phyloP scores from a whole-genome alignment of 2,329 filamentous ascomycete species.

The Cladosporium austrohemisphaericum region DNA sequence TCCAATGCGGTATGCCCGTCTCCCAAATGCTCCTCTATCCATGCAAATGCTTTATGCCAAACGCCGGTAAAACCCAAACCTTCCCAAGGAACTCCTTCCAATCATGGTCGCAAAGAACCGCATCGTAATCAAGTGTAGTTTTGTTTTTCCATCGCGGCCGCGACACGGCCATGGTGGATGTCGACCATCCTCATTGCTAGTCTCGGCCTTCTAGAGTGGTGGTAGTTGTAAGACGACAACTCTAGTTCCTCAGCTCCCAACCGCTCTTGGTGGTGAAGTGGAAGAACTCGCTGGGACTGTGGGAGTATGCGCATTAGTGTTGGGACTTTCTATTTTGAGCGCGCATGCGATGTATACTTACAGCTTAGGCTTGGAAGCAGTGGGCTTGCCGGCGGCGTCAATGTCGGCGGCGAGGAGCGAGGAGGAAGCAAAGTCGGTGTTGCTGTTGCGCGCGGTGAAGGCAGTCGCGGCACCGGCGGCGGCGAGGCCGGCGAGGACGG shows the following conservation, averaged over 20 bases:
- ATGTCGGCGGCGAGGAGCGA: conserved; percentile 21
- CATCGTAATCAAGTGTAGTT: too few relatives aligned
- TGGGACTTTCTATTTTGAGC: neutral
- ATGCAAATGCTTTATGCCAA: too few relatives aligned
- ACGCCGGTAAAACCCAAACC: too few relatives aligned
- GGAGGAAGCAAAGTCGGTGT: conserved; percentile 19
- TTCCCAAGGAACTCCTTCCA: too few relatives aligned
- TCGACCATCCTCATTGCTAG: too few relatives aligned
- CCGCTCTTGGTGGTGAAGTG: conserved; percentile 19
- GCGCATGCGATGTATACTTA: conserved; percentile 3
- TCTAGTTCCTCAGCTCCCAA: conserved; percentile 9
- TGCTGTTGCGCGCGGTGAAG: conserved; percentile 16
- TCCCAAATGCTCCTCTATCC: too few relatives aligned
- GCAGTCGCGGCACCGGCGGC: conserved; percentile 16
- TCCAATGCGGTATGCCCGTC: too few relatives aligned
- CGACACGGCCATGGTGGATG: too few relatives aligned
- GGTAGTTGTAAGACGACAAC: too few relatives aligned
- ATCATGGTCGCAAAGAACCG: too few relatives aligned
- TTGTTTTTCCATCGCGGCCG: too few relatives aligned
- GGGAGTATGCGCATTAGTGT: neutral
- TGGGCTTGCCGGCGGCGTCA: conserved; percentile 12
- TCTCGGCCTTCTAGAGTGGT: too few relatives aligned
- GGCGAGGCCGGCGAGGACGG: conserved; percentile 20
- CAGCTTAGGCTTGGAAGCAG: conserved; percentile 15
- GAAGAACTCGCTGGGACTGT: conserved; percentile 23